Percentiles rank a stretch among this genome's conserved stretches.
Conservation (phyloP, 805 yeast species). For the Kluyveromyces siamensis region DNA sequence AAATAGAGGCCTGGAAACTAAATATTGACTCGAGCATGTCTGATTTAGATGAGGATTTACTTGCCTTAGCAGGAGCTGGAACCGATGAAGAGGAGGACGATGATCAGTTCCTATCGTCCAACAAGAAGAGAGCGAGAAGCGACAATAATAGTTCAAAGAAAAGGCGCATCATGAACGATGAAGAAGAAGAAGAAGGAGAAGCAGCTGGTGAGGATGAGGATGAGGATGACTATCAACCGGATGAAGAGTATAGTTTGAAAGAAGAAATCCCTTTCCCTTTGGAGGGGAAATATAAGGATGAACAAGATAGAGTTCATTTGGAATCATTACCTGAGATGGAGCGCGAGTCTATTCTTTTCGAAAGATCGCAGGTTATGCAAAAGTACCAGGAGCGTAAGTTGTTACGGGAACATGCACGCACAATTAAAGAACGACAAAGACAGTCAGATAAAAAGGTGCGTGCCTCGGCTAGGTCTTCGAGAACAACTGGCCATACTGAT, state of each 20-base stretch:
- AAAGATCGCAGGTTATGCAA: slow-evolving; percentile 88
- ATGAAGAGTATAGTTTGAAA: slow-evolving; percentile 25
- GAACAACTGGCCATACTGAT: slow-evolving; percentile 32
- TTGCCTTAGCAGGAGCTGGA: slow-evolving; percentile 85
- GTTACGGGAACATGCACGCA: slow-evolving; percentile 72
- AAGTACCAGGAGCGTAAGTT: slow-evolving; percentile 75
- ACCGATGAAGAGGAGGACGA: slow-evolving; percentile 36
- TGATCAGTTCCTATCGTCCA: slow-evolving; percentile 19
- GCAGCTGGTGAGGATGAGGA: slow-evolving; percentile 35
- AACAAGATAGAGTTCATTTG: slow-evolving; percentile 57
- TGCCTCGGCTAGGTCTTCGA: slow-evolving; percentile 28
- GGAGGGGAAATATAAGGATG: slow-evolving; percentile 85
- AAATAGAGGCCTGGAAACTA: neutral
- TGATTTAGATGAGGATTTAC: slow-evolving; percentile 88
- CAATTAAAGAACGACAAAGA: slow-evolving; percentile 26
- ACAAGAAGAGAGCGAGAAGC: slow-evolving; percentile 20
- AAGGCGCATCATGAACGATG: slow-evolving; percentile 28
- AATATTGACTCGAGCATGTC: slow-evolving; percentile 39
- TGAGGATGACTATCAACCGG: slow-evolving; percentile 35
- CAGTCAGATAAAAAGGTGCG: slow-evolving; percentile 20
- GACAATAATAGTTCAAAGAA: slow-evolving; percentile 27
- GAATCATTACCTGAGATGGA: slow-evolving; percentile 79
- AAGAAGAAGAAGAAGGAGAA: slow-evolving; percentile 27
- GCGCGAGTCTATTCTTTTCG: slow-evolving; percentile 84
- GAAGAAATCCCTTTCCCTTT: slow-evolving; percentile 78